Base-by-base conservation (phyloP, 768 basidiomycete genomes). In the Mycena latifolia region DNA sequence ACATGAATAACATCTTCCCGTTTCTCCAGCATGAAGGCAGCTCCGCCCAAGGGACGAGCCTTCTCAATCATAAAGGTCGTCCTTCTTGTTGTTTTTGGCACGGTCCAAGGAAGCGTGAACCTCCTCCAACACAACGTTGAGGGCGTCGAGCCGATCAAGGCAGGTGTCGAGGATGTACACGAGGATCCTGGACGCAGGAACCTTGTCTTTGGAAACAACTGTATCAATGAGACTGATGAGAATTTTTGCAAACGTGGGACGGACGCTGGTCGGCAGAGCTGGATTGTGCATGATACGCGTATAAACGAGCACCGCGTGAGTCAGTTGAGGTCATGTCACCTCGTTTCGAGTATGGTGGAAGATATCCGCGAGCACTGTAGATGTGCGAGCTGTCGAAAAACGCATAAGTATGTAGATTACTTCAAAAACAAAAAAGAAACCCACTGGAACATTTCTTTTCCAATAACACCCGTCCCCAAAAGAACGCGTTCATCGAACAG, bases 221-320 rank as follows among this genome's bases (percentile, higher is more conserved):
- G 89, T 86, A 60, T 99, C 98, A 46, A 93, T 86, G 52, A 98
- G 85, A 67, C 92, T 93, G 73, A 95, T 92, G 76, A 98, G 90
- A 80, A 98, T 90, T 78, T 98, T 99, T 56, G 92, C 92, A 69
- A 93, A 94, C 75, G 98, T 85, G 15, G 93, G 94, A 73, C 98
- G 96, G 35, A 96, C 88, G 60, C 87, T 89, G 70, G 86, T 89
- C 10, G 88, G 85, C 50, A 96, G 86, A 22, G 92, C 89, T 2
- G 93, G 87, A 74, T 98, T 95, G 79, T 98, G 97, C 54, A 98
- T 87, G 73, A 94, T 89, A 52, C 90, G 89, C 1, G 95, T 93
- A 76, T 94, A 98, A 57, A 93, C 88, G 71, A 92, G 89, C 27
- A 95, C 89, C 61, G 97, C 88, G 20, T 88, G 87, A 6, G 88